Evolutionary conservation across 805 yeast genomes (phyloP), one percentile per base, ranked within the genome.

Genomic region (Barnettozyma siamensis): DNA sequence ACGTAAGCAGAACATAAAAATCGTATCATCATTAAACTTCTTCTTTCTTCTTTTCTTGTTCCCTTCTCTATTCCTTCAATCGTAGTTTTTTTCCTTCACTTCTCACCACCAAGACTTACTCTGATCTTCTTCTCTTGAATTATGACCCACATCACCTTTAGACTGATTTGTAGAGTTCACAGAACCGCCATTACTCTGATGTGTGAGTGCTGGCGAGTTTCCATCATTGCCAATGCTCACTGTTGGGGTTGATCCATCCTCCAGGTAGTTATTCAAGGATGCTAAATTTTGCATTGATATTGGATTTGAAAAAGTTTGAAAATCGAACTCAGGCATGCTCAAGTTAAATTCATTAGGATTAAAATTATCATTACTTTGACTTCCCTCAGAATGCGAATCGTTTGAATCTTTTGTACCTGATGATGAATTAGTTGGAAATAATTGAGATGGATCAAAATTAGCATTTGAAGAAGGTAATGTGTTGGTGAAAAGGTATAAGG

Each of bases 401-500:
- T 47, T 39, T 15, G 45, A 17, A 8, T 35, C 41, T 18, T 21
- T 20, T 13, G 35, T 38, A 4, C 16, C 24, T 6, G 37, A 6
- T 7, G 40, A 27, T 7, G 40, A 27, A 4, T 28, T 31, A 5
- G 41, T 24, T 8, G 61, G 58, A 39, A 57, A 57, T 9, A 57
- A 40, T 16, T 53, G 55, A 4, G 60, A 42, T 13, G 61, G 61
- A 35, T 55, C 54, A 29, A 57, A 57, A 23, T 37, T 29, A 5
- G 44, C 41, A n/a, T 33, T 48, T 4, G 41, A 36, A 2, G 50
- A 43, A 20, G 59, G 59, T 5, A 52, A 35, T 2, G 48, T 48
- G 24, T 53, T 53, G 2, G 61, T 57, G 35, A 57, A 57, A 8
- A 57, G 43, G 18, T 55, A 57, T 26, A 57, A 29, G 12, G 57